Percentiles rank a stretch among this genome's conserved stretches.
Evolutionary conservation across 441 rosid genomes (phyloP).

Genomic region (Rhodomyrtus psidioides): DNA sequence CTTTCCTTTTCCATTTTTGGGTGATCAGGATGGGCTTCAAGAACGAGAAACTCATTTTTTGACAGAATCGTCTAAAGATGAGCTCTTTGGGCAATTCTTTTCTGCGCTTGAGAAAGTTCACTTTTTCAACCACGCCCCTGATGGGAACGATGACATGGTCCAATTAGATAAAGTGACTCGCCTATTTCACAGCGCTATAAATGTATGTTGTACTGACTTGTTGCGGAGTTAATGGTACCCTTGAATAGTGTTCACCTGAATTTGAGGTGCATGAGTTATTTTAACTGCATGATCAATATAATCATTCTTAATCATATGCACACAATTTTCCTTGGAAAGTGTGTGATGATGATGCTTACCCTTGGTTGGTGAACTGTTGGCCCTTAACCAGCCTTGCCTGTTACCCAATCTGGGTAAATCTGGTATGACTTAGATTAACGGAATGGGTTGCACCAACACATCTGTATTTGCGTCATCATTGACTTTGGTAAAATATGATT

Average conservation of each 20-base stretch:
- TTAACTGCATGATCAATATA: not conserved
- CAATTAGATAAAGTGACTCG: conserved; percentile 60
- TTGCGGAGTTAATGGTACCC: not conserved
- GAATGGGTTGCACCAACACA: not conserved
- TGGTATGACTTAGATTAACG: not conserved
- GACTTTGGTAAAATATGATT: not conserved
- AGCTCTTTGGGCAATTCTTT: conserved; percentile 68
- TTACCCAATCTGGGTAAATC: not conserved
- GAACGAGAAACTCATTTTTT: not conserved
- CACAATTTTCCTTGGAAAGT: not conserved
- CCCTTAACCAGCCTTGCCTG: not conserved
- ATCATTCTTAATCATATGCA: not conserved
- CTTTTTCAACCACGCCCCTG: conserved; percentile 37
- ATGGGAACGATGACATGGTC: conserved; percentile 56
- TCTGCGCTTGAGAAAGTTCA: conserved; percentile 68
- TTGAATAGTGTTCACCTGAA: not conserved
- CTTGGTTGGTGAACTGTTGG: not conserved
- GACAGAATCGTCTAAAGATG: conserved; percentile 68
- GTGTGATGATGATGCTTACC: not conserved
- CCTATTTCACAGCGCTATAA: conserved; percentile 60
- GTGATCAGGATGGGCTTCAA: not conserved
- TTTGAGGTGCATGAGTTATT: not conserved
- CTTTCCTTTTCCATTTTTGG: conserved; percentile 3
- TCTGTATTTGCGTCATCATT: not conserved
- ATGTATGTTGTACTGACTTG: conserved; percentile 26